These are phyloP conservation scores for Lipomyces sp. DNA, from an alignment of 805 yeast species.

Conservation along the genomic window DNA sequence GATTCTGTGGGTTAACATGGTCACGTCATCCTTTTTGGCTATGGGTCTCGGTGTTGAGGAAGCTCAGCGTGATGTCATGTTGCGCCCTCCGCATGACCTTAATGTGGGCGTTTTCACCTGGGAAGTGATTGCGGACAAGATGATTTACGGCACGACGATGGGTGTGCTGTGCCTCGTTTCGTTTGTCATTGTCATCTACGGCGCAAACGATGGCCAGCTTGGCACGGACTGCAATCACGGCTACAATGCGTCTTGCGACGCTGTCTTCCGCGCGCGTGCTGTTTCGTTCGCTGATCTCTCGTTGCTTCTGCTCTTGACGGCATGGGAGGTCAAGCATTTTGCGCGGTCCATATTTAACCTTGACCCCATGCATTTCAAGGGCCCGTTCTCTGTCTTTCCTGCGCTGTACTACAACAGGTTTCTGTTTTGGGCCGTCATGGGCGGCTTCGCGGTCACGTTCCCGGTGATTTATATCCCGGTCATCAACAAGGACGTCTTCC, in stretches of 20 bases:
- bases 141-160: conserved; percentile 68
- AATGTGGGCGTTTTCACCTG: conserved; percentile 58
- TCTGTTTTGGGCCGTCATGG: conserved; percentile 74
- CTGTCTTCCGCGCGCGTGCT: conserved; percentile 73
- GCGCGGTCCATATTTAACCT: conserved; percentile 68
- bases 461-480: conserved; percentile 89
- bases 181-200: conserved; percentile 64
- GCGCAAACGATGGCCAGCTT: conserved; percentile 60
- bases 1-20: conserved; percentile 74
- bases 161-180: conserved; percentile 63
- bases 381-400: conserved; percentile 37
- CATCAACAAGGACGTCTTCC: conserved; percentile 71
- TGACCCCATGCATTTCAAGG: conserved; percentile 43
- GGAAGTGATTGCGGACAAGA: conserved; percentile 67
- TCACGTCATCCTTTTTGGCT: conserved; percentile 78
- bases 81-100: conserved; percentile 60
- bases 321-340: conserved; percentile 82
- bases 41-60: conserved; percentile 75
- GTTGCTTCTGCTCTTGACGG: conserved; percentile 77
- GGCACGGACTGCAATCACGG: conserved; percentile 64
- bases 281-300: conserved; percentile 78
- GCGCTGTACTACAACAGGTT: conserved; percentile 74
- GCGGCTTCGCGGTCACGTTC: conserved; percentile 68
- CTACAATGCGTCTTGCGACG: conserved; percentile 48
- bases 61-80: conserved; percentile 64